Percentiles rank a stretch among this genome's conserved stretches.
Conservation (phyloP, 2,329 filamentous ascomycete species). For the Ciborinia camelliae region DNA sequence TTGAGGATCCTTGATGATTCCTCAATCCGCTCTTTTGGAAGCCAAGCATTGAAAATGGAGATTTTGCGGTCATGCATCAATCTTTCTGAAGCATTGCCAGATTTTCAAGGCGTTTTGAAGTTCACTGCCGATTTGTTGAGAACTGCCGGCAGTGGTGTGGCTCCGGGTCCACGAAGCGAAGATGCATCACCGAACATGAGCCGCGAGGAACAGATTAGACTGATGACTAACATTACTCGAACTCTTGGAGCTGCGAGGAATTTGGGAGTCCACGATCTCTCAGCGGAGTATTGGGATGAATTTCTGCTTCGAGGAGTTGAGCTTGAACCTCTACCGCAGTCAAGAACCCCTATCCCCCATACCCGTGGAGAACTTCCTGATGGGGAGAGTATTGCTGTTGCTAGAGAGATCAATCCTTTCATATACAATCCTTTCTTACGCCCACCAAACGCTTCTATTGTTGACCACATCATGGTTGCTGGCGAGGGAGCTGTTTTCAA, state of each 20-base stretch:
- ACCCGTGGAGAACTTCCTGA: slow-evolving; percentile 48
- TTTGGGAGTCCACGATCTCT: slow-evolving; percentile 65
- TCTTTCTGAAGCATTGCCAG: slow-evolving; percentile 88
- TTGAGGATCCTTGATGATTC: slow-evolving; percentile 59
- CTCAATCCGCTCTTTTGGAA: slow-evolving; percentile 66
- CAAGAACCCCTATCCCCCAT: slow-evolving; percentile 64
- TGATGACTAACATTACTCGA: slow-evolving; percentile 82
- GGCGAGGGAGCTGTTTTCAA: slow-evolving; percentile 74
- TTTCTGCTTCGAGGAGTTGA: slow-evolving; percentile 80
- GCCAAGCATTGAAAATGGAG: slow-evolving; percentile 76
- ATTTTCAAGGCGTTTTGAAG: slow-evolving; percentile 83
- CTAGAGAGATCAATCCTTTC: slow-evolving; percentile 67
- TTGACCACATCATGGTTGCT: slow-evolving; percentile 70
- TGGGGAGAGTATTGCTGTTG: slow-evolving; percentile 40
- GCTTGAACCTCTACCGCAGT: slow-evolving; percentile 59
- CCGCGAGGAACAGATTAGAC: slow-evolving; percentile 77
- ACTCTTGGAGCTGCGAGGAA: slow-evolving; percentile 75
- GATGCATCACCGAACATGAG: slow-evolving; percentile 68
- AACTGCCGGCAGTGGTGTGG: slow-evolving; percentile 75
- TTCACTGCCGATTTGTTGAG: slow-evolving; percentile 83
- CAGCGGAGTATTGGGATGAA: slow-evolving; percentile 94
- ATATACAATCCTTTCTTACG: slow-evolving; percentile 93
- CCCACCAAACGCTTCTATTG: slow-evolving; percentile 54
- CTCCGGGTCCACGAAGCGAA: slow-evolving; percentile 65
- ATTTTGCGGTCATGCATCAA: slow-evolving; percentile 87